Percentiles rank a stretch among this genome's conserved stretches.
Evolutionary conservation across 1,284 basidiomycete species (phyloP).

Genomic region (Irpex sp.): DNA sequence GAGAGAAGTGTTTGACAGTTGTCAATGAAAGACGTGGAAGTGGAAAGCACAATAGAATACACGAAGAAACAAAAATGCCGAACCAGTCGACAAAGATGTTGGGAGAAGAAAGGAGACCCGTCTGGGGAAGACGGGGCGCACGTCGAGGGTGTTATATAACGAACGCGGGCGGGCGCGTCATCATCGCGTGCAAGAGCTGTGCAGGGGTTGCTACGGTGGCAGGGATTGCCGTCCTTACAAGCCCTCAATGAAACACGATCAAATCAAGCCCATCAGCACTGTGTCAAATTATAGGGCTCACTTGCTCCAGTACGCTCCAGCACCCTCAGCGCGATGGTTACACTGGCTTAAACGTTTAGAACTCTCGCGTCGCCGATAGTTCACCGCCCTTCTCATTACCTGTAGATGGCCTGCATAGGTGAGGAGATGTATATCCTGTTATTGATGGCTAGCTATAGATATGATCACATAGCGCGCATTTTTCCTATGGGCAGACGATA

Average conservation of each 20-base stretch:
- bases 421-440: neutral
- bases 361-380: neutral
- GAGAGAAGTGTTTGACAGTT: neutral
- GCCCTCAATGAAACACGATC: neutral
- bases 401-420: neutral
- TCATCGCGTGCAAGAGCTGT: slow-evolving; percentile 2
- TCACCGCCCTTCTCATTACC: neutral
- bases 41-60: slow-evolving; percentile 14
- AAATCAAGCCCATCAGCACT: neutral
- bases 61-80: slow-evolving; percentile 21
- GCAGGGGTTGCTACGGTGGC: slow-evolving; percentile 5
- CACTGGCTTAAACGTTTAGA: neutral
- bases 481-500: slow-evolving; percentile 62
- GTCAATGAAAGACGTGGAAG: slow-evolving; percentile 11
- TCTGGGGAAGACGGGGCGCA: slow-evolving; percentile 7
- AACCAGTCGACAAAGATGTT: slow-evolving; percentile 27
- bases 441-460: neutral
- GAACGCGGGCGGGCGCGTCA: neutral
- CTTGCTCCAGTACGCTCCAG: neutral
- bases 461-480: slow-evolving; percentile 27
- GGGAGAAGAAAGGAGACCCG: slow-evolving; percentile 19
- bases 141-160: slow-evolving; percentile 10
- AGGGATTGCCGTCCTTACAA: neutral
- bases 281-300: neutral
- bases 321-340: neutral